phyloP scores from a whole-genome alignment of 495 filamentous ascomycete species.

The Aspergillus leporis region DNA sequence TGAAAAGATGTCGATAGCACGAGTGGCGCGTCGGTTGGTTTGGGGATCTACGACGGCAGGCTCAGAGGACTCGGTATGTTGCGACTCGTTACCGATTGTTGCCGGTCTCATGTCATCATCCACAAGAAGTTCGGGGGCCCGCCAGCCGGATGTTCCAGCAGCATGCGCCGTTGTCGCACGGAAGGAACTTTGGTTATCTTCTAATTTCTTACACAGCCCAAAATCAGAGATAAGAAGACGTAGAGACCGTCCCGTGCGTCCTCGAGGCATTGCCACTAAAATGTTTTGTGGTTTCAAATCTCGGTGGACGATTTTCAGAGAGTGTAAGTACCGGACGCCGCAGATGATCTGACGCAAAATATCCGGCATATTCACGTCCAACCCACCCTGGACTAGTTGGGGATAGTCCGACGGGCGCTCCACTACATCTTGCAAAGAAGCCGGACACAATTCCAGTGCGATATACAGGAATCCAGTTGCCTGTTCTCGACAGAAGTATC shows the following conservation, averaged over 20 bases:
- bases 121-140: slow-evolving; percentile 87
- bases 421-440: slow-evolving; percentile 86
- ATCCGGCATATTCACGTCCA: slow-evolving; percentile 52
- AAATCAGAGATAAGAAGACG: slow-evolving; percentile 95
- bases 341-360: slow-evolving; percentile 83
- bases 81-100: slow-evolving; percentile 34
- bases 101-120: slow-evolving; percentile 61
- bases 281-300: slow-evolving; percentile 99
- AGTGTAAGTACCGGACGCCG: slow-evolving; percentile 86
- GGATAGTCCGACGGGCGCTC: slow-evolving; percentile 66
- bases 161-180: slow-evolving; percentile 91
- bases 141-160: slow-evolving; percentile 92
- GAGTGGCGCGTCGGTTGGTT: slow-evolving; percentile 79
- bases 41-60: slow-evolving; percentile 61
- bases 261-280: slow-evolving; percentile 63
- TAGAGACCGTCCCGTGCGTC: slow-evolving; percentile 35
- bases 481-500: slow-evolving; percentile 89
- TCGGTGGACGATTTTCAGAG: slow-evolving; percentile 90
- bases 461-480: slow-evolving; percentile 94
- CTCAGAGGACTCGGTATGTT: slow-evolving; percentile 56
- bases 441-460: slow-evolving; percentile 91
- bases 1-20: slow-evolving; percentile 95
- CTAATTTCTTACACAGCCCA: slow-evolving; percentile 96
- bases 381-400: slow-evolving; percentile 48
- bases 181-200: slow-evolving; percentile 91